Conservation (phyloP, 208 protist genomes). For the Novymonas esmeraldas region DNA sequence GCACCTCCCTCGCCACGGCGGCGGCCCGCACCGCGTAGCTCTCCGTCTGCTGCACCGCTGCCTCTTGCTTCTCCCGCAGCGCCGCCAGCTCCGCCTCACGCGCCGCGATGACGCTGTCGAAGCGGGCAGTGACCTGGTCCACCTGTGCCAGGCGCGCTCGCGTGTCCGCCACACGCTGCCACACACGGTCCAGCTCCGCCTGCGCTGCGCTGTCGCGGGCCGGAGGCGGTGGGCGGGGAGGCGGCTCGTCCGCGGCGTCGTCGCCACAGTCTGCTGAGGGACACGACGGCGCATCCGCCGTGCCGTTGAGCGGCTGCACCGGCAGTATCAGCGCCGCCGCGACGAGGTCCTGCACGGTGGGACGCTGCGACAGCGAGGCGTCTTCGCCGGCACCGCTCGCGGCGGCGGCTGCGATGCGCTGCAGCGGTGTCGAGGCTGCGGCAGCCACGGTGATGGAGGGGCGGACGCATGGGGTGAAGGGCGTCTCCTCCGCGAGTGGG, state of each 20-base stretch:
- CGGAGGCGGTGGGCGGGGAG: conserved; percentile 12
- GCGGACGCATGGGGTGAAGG: conserved; percentile 28
- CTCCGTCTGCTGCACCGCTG: conserved; percentile 24
- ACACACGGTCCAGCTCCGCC: conserved; percentile 5
- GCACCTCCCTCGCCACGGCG: conserved; percentile 17
- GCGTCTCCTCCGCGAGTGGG: conserved; percentile 28
- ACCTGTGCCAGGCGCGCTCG: conserved; percentile 15
- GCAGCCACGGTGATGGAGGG: neutral
- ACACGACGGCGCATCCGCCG: too few relatives aligned
- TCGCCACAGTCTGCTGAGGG: too few relatives aligned
- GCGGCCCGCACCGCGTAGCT: conserved; percentile 22
- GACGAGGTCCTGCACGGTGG: conserved; percentile 18
- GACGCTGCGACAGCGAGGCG: neutral
- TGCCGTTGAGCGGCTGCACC: neutral
- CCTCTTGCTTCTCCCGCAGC: conserved; percentile 16
- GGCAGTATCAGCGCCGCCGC: conserved; percentile 12
- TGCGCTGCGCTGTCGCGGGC: neutral
- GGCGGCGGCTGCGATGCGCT: neutral
- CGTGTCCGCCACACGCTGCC: conserved; percentile 3
- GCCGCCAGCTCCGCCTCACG: conserved; percentile 22
- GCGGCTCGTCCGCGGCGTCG: conserved; percentile 14
- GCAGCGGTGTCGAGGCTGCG: neutral
- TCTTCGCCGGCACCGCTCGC: neutral
- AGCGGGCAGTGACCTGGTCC: conserved; percentile 15
- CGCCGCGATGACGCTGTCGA: conserved; percentile 18